Conservation (phyloP, 2,329 filamentous ascomycete species). For the Penicillium sp. region DNA sequence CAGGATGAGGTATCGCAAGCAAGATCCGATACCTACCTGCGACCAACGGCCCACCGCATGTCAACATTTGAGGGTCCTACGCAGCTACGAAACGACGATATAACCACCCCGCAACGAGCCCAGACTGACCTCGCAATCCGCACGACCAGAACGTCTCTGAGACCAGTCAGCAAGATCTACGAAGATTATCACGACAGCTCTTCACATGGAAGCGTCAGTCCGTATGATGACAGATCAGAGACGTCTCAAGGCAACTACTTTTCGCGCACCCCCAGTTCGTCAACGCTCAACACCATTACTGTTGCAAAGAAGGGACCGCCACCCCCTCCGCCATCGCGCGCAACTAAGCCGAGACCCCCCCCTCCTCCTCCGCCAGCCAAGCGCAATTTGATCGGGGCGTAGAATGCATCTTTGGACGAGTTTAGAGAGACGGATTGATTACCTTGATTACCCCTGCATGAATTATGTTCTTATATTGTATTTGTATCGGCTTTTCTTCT, state of each 20-base stretch:
- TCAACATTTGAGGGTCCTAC: conserved; percentile 58
- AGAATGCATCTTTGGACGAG: conserved; percentile 18
- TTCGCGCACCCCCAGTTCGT: conserved; percentile 51
- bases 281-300: conserved; percentile 29
- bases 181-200: conserved; percentile 49
- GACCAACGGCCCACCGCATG: conserved; percentile 49
- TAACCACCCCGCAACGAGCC: conserved; percentile 49
- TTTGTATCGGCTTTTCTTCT: not conserved
- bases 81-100: conserved; percentile 50
- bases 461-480: not conserved
- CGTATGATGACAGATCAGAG: conserved; percentile 48
- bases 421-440: not conserved
- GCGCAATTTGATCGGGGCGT: conserved; percentile 38
- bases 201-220: conserved; percentile 41
- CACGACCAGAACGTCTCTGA: conserved; percentile 46
- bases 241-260: conserved; percentile 52
- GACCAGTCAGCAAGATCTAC: conserved; percentile 34
- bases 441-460: no score
- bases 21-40: conserved; percentile 40
- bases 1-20: conserved; percentile 39
- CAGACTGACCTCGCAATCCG: conserved; percentile 51
- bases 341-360: conserved; percentile 63
- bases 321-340: conserved; percentile 58
- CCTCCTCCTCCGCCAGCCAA: conserved; percentile 57
- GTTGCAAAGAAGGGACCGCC: conserved; percentile 51